Conservation (phyloP, 2,329 filamentous ascomycete species). For the Diaporthe amygdali region DNA sequence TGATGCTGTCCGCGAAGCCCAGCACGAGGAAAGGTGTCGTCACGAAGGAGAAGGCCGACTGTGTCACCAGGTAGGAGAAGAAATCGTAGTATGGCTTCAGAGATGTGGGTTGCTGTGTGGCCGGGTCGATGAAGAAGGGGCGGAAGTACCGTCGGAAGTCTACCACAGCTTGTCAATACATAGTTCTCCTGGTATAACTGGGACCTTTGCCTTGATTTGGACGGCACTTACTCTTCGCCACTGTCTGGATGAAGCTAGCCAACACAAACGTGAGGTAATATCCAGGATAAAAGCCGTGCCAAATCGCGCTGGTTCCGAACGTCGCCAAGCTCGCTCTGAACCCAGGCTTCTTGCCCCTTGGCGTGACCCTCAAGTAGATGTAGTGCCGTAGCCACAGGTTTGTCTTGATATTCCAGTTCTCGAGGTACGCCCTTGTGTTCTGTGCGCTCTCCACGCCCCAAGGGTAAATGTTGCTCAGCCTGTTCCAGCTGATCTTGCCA, state of each 20-base stretch:
- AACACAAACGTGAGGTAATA: constrained; percentile 93
- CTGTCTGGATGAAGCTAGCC: constrained; percentile 89
- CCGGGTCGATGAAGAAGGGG: constrained; percentile 87
- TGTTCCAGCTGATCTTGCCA: constrained; percentile 87
- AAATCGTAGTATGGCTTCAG: constrained; percentile 88
- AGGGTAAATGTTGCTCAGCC: constrained; percentile 87
- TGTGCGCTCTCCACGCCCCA: constrained; percentile 87
- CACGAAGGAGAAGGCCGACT: constrained; percentile 82
- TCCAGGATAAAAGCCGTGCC: constrained; percentile 97
- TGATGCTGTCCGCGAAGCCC: constrained; percentile 70
- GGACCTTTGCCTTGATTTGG: background rate
- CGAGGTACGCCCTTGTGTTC: constrained; percentile 91
- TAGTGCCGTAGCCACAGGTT: constrained; percentile 97
- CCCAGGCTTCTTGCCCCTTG: constrained; percentile 92
- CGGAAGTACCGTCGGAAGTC: constrained; percentile 89
- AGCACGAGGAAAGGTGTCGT: constrained; percentile 88
- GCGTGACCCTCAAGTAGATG: constrained; percentile 92
- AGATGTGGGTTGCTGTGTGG: constrained; percentile 70
- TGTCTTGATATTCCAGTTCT: constrained; percentile 98
- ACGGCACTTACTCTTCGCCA: constrained; percentile 82
- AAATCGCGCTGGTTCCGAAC: constrained; percentile 92
- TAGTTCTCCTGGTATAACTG: constrained; percentile 20
- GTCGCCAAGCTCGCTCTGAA: constrained; percentile 94
- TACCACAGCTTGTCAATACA: constrained; percentile 42
- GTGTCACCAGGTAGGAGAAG: constrained; percentile 75